Evolutionary conservation across 2,329 filamentous ascomycete species (phyloP).

Genomic region (Macrophomina phaseolina): DNA sequence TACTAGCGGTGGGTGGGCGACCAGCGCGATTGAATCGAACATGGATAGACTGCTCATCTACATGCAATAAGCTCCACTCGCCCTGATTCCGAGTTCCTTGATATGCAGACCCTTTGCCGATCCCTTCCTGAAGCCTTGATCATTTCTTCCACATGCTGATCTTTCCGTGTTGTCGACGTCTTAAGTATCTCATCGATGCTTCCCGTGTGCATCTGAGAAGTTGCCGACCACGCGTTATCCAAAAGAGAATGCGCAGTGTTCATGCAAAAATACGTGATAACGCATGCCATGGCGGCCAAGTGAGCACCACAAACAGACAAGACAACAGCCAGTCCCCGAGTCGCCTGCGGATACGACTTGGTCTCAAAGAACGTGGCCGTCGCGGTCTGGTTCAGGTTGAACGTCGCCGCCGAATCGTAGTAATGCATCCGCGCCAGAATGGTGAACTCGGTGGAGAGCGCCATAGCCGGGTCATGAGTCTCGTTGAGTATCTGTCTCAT

Average conservation of each 20-base stretch:
- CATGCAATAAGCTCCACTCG: background rate
- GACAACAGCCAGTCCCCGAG: background rate
- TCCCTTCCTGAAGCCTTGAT: background rate
- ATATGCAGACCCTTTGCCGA: background rate
- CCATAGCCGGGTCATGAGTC: background rate
- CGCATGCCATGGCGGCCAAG: background rate
- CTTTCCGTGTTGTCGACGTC: background rate
- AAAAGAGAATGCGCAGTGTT: background rate
- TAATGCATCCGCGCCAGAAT: background rate
- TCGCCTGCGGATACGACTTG: background rate
- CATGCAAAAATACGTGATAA: background rate
- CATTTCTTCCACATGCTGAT: background rate
- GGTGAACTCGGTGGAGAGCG: background rate
- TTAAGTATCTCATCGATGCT: background rate
- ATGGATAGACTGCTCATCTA: too few species aligned
- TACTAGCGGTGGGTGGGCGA: too few species aligned
- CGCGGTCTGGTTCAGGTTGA: background rate
- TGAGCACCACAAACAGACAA: background rate
- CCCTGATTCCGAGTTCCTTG: background rate
- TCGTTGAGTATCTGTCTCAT: background rate
- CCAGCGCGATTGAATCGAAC: too few species aligned
- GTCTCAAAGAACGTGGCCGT: background rate
- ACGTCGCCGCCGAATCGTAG: conserved; percentile 1
- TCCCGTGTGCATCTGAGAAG: background rate
- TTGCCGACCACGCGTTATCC: background rate